Conservation (phyloP, 768 basidiomycete genomes). For the Thelephora aurantiotincta region DNA sequence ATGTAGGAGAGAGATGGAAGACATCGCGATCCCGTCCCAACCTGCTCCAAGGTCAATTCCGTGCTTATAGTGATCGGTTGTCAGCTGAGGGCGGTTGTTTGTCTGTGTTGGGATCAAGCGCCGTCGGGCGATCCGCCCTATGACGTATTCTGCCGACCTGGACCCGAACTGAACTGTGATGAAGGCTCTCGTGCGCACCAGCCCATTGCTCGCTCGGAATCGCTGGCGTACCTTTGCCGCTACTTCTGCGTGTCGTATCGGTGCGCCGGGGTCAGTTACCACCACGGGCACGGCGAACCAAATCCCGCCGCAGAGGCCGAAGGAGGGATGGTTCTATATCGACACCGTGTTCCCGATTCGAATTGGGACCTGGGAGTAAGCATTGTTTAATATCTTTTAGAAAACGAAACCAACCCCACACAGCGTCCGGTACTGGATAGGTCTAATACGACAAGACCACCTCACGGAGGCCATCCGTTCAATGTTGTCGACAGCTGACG, state of each 20-base stretch:
- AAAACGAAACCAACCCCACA: constrained; percentile 1
- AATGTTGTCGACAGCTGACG: constrained; percentile 36
- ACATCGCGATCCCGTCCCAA: constrained; percentile 15
- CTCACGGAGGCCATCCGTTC: constrained; percentile 33
- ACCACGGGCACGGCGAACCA: background rate
- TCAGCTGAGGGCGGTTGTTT: constrained; percentile 11
- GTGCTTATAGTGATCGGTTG: background rate
- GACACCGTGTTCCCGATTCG: constrained; percentile 71
- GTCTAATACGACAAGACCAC: constrained; percentile 42
- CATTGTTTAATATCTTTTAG: constrained; percentile 7
- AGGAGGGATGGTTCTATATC: constrained; percentile 52
- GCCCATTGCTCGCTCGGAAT: background rate
- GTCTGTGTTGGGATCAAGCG: constrained; percentile 13
- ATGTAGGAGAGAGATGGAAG: constrained; percentile 36
- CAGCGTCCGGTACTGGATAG: constrained; percentile 54
- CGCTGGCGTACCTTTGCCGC: background rate
- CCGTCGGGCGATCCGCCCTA: constrained; percentile 5
- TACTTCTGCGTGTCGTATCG: background rate
- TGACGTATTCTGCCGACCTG: constrained; percentile 9
- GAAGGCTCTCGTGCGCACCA: background rate
- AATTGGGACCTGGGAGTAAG: constrained; percentile 62
- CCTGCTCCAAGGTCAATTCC: too few relatives aligned
- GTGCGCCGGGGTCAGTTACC: constrained; percentile 2
- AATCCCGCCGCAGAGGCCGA: constrained; percentile 5
- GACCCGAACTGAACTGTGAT: background rate